Base-by-base conservation (phyloP, 2,329 filamentous ascomycete genomes). In the Bipolaris bicolor region DNA sequence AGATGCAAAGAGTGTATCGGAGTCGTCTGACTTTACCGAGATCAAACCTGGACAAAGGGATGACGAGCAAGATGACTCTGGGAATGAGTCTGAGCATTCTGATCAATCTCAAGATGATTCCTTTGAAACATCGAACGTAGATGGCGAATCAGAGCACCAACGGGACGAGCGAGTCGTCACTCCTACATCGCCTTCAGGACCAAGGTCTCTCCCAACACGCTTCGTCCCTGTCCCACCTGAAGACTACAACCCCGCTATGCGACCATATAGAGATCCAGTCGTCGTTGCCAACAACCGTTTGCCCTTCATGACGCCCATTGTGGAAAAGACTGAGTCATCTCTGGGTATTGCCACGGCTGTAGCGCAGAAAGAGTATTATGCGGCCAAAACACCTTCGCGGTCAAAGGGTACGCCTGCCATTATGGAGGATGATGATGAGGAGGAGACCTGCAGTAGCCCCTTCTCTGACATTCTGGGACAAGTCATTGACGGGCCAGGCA, bases 301-400 rank as follows among this genome's bases (percentile, higher is more conserved):
- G 9, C 95, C 94, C 3, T 99, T 98, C 75, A 98, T 99, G 95
- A 99, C 95, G 0, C 95, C 95, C 1, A 99, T 99, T 64, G 94
- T 95, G 1, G 95, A 99, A 76, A 88, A 92, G 68, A 99, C 95
- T 0, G 95, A 99, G 77, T 90, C 88, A 10, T 97, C 93, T 0
- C 79, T 98, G 5, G 89, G 89, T 34, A 68, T 75, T 50, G 70
- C 69, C 40, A 77, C 75, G 26, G 67, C 64, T 50, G 67, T 67
- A 49, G 83, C 86, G 50, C 78, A 82, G 63, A 84, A 85, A 74
- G 83, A 84, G 63, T 84, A 84, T 75, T 80, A 87, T 68, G 83
- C 83, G 51, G 83, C 86, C 47, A 96, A 95, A 77, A 96, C 92
- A 4, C 92, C 92, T 15, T 92, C 87, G 66, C 89, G 88, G 67